A percentile compares a stretch with the other conserved stretches of the same genome.
phyloP scores from a whole-genome alignment of 2,329 filamentous ascomycete genomes.

The Diplodia mutila region DNA sequence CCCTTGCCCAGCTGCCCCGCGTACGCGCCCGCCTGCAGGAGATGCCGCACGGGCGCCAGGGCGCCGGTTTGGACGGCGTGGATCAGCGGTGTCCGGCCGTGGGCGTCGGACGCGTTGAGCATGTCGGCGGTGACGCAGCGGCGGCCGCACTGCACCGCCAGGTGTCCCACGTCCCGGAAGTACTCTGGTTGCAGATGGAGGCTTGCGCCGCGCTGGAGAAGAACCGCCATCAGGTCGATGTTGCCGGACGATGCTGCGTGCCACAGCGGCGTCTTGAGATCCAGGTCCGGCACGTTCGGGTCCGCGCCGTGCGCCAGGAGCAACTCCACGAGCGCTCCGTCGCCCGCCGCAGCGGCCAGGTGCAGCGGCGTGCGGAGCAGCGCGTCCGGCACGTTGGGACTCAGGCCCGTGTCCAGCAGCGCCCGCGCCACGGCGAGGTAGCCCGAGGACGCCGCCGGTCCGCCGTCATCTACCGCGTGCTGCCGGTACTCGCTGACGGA shows the following conservation, averaged over 20 bases:
- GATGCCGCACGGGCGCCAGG: not conserved
- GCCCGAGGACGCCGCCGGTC: not conserved
- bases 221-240: not conserved
- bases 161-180: not conserved
- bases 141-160: conserved; percentile 9
- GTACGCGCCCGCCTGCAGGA: not conserved
- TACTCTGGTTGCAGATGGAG: not conserved
- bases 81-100: not conserved
- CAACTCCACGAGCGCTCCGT: not conserved
- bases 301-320: conserved; percentile 15
- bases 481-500: conserved; percentile 8
- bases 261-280: not conserved
- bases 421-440: not conserved
- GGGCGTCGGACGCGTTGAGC: not conserved
- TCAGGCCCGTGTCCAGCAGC: not conserved
- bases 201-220: not conserved
- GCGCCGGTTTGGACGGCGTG: not conserved
- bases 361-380: conserved; percentile 2
- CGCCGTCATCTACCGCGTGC: not conserved
- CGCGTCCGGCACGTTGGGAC: not conserved
- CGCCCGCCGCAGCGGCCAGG: not conserved
- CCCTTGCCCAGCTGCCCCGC: not conserved
- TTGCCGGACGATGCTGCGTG: not conserved
- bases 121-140: conserved; percentile 3
- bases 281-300: not conserved